These are phyloP conservation scores for Pichia nanzhaoensis DNA, from an alignment of 805 yeast species.

Conservation along the genomic window DNA sequence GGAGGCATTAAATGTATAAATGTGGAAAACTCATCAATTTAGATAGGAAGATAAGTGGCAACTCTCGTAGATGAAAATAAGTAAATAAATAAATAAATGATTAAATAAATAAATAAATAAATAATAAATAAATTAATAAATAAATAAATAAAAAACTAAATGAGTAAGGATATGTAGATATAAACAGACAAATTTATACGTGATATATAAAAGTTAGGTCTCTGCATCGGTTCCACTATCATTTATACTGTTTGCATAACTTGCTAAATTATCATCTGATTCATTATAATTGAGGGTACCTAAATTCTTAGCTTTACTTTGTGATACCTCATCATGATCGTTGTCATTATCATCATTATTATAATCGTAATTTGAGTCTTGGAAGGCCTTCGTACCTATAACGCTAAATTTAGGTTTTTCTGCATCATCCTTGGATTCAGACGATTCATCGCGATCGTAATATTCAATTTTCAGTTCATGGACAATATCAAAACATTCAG, in stretches of 20 bases:
- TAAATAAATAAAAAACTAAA: neutral
- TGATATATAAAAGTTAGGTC: neutral
- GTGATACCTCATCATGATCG: neutral
- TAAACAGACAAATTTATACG: too few relatives aligned
- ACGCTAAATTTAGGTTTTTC: slow-evolving; percentile 23
- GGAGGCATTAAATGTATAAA: neutral
- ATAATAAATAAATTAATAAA: too few relatives aligned
- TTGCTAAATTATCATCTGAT: slow-evolving; percentile 25
- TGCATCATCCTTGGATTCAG: slow-evolving; percentile 24
- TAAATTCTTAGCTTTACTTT: slow-evolving; percentile 7
- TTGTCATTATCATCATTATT: slow-evolving; percentile 29
- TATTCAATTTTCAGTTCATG: slow-evolving; percentile 86
- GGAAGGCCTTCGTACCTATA: slow-evolving; percentile 33
- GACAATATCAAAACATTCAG: slow-evolving; percentile 90
- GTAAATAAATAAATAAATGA: too few relatives aligned
- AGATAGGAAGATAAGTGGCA: too few relatives aligned
- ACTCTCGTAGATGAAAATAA: too few relatives aligned
- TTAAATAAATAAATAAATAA: too few relatives aligned
- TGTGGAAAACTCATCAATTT: too few relatives aligned
- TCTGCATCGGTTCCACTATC: slow-evolving; percentile 25
- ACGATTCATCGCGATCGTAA: slow-evolving; percentile 48
- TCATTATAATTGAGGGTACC: slow-evolving; percentile 19
- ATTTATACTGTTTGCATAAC: slow-evolving; percentile 27
- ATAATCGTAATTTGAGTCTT: slow-evolving; percentile 29
- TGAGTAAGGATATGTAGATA: neutral